Conservation (phyloP, 495 filamentous ascomycete species). For the Evansstolkia leycettana region DNA sequence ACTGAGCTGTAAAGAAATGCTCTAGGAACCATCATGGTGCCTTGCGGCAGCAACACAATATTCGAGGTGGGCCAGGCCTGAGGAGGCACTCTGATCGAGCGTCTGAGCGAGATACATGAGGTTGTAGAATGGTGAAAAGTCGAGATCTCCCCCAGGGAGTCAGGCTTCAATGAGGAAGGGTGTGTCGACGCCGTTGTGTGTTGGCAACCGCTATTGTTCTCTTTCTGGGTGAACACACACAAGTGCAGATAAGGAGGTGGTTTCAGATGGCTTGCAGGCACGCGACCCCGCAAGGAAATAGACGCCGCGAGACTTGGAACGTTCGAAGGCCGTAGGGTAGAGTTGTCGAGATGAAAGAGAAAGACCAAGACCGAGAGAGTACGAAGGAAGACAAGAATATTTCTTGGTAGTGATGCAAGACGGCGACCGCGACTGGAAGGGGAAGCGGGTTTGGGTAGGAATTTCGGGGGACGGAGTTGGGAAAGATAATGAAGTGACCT, state of each 20-base stretch:
- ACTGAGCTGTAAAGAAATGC: slow-evolving; percentile 29
- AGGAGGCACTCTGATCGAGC: slow-evolving; percentile 37
- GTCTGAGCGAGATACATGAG: slow-evolving; percentile 36
- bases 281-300: slow-evolving; percentile 10
- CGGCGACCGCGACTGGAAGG: too few relatives aligned
- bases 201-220: not conserved
- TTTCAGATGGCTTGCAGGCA: slow-evolving; percentile 16
- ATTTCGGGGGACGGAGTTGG: too few relatives aligned
- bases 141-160: slow-evolving; percentile 7
- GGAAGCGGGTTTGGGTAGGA: too few relatives aligned
- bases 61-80: slow-evolving; percentile 19
- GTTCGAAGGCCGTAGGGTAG: too few relatives aligned
- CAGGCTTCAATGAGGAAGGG: slow-evolving; percentile 4
- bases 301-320: too few relatives aligned
- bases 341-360: too few relatives aligned
- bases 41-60: slow-evolving; percentile 6
- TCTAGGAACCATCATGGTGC: slow-evolving; percentile 41
- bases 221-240: not conserved
- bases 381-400: too few relatives aligned
- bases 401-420: too few relatives aligned
- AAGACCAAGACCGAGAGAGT: too few relatives aligned
- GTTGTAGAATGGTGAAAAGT: slow-evolving; percentile 6
- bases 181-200: slow-evolving; percentile 3
- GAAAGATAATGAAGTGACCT: too few relatives aligned
- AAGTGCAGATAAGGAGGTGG: not conserved